phyloP scores from a whole-genome alignment of 1,139 yeast species.

The Geotrichum klebahnii region DNA sequence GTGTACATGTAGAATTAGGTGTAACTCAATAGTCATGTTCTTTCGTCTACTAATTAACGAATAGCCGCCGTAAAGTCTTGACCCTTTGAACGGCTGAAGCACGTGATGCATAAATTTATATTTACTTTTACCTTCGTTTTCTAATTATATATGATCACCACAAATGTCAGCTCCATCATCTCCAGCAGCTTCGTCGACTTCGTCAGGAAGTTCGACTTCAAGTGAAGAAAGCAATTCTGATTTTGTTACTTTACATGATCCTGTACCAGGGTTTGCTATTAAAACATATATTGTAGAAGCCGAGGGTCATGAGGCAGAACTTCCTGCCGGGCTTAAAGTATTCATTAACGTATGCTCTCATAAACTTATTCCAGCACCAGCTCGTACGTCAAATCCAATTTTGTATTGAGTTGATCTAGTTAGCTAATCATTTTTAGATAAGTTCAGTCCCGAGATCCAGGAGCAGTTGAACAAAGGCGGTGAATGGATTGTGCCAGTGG shows the following conservation, averaged over 20 bases:
- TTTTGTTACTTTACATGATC: constrained; percentile 17
- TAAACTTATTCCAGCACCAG: constrained; percentile 57
- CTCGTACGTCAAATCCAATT: constrained; percentile 19
- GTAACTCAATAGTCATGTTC: too few relatives aligned
- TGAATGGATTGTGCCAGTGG: constrained; percentile 81
- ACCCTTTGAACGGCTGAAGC: not conserved
- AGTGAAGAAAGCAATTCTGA: constrained; percentile 6
- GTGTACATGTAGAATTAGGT: not conserved
- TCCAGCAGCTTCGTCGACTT: not conserved
- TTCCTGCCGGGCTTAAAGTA: constrained; percentile 52
- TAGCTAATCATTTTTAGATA: constrained; percentile 39
- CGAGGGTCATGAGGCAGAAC: constrained; percentile 29
- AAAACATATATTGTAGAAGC: constrained; percentile 51
- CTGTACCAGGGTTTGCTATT: constrained; percentile 51
- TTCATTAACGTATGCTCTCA: constrained; percentile 75
- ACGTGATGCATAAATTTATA: not conserved
- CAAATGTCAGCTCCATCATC: not conserved
- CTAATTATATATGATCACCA: not conserved
- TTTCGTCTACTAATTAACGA: not conserved
- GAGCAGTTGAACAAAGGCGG: constrained; percentile 45
- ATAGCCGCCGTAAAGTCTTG: not conserved
- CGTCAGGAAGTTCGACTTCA: not conserved
- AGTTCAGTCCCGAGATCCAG: constrained; percentile 57
- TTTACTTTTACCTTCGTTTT: not conserved
- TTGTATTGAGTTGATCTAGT: not conserved